A percentile compares a stretch with the other conserved stretches of the same genome.
phyloP scores from a whole-genome alignment of 2,329 filamentous ascomycete species.

The Stagonosporopsis cucurbitacearum region DNA sequence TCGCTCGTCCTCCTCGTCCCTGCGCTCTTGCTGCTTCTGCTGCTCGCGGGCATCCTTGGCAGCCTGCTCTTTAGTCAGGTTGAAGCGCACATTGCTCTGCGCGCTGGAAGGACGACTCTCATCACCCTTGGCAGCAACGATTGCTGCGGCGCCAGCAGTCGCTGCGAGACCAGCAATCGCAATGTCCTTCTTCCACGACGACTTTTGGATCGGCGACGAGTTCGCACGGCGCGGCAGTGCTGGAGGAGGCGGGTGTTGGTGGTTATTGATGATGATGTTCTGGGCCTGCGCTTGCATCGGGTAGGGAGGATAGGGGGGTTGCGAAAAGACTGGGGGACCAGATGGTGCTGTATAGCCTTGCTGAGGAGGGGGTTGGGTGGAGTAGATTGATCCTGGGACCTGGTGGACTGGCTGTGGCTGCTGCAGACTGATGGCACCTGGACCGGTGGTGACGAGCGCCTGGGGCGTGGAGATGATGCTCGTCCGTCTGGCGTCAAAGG shows the following conservation, averaged over 20 bases:
- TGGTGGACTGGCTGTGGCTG: constrained; percentile 82
- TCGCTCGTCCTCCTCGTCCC: constrained; percentile 39
- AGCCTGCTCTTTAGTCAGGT: constrained; percentile 63
- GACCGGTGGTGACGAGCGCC: constrained; percentile 41
- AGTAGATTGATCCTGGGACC: constrained; percentile 72
- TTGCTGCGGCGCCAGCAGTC: constrained; percentile 51
- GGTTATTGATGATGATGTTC: constrained; percentile 27
- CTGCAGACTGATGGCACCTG: constrained; percentile 71
- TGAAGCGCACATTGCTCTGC: constrained; percentile 61
- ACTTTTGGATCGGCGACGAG: constrained; percentile 54
- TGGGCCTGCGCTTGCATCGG: constrained; percentile 28
- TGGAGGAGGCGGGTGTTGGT: constrained; percentile 28
- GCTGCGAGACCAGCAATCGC: constrained; percentile 54
- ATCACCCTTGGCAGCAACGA: constrained; percentile 38
- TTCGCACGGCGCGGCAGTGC: constrained; percentile 51
- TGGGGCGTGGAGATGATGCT: constrained; percentile 56
- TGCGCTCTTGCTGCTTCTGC: constrained; percentile 31
- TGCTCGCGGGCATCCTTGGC: constrained; percentile 55
- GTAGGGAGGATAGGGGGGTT: constrained; percentile 27
- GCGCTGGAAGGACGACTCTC: constrained; percentile 37
- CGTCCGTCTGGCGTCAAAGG: constrained; percentile 63
- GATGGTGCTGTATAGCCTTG: constrained; percentile 51
- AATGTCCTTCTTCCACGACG: constrained; percentile 50
- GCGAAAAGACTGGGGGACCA: constrained; percentile 51
- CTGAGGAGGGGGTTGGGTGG: constrained; percentile 50